Percentiles rank a stretch among this genome's conserved stretches.
Evolutionary conservation across 768 basidiomycete genomes (phyloP).

Genomic region (Naganishia randhawae): DNA sequence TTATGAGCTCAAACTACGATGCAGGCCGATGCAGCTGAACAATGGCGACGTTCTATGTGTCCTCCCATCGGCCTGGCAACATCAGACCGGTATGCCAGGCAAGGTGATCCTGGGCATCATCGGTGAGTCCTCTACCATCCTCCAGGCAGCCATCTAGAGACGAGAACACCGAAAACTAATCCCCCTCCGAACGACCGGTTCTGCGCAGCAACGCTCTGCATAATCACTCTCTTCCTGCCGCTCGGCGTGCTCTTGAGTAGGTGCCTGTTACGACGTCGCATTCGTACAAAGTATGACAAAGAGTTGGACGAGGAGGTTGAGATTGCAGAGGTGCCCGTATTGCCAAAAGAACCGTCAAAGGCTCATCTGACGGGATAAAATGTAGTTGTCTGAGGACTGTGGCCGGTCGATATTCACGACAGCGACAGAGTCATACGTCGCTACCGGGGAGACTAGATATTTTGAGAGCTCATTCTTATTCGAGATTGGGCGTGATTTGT

Average conservation of each 20-base stretch:
- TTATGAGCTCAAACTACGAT: not conserved
- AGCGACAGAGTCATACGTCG: no score
- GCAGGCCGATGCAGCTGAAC: not conserved
- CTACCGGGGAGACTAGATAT: no score
- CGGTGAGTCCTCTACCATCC: not conserved
- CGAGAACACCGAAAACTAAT: not conserved
- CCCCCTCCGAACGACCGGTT: not conserved
- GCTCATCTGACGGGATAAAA: not conserved
- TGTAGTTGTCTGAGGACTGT: not conserved
- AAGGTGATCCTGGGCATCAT: not conserved
- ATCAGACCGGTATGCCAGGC: not conserved
- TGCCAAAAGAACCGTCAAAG: conserved; percentile 1
- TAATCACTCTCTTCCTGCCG: not conserved
- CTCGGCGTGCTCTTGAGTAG: not conserved
- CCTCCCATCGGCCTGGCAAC: not conserved
- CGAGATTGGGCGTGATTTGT: no score
- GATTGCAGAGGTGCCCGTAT: not conserved
- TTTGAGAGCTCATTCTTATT: no score
- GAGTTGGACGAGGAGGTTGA: not conserved
- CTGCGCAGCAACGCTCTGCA: not conserved
- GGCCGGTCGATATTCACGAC: not conserved
- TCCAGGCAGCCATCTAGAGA: no score
- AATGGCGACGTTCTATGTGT: conserved; percentile 4
- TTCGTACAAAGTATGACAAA: not conserved
- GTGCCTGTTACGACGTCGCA: not conserved